Evolutionary conservation across 768 basidiomycete genomes (phyloP).

Genomic region (Lactifluus pinguis): DNA sequence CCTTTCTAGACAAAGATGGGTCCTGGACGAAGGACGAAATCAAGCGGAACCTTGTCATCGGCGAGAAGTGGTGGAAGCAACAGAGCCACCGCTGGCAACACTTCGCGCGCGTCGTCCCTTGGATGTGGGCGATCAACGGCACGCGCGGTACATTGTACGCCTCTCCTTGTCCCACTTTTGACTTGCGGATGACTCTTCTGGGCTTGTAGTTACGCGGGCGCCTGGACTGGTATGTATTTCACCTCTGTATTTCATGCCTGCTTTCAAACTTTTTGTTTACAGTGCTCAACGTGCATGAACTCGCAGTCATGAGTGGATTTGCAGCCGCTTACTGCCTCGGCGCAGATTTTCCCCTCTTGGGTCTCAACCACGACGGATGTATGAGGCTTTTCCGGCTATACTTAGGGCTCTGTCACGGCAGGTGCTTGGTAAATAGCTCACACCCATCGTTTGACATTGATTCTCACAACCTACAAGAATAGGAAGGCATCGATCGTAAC

Average conservation of each 20-base stretch:
- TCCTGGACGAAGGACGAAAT: conserved; percentile 39
- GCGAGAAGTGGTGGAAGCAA: conserved; percentile 47
- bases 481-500: conserved; percentile 3
- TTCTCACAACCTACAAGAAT: neutral
- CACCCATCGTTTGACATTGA: neutral
- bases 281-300: conserved; percentile 31
- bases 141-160: conserved; percentile 27
- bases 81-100: conserved; percentile 44
- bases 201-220: conserved; percentile 22
- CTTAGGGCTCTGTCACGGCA: conserved; percentile 24
- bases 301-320: conserved; percentile 34
- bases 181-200: neutral
- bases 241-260: neutral
- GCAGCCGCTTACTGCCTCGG: conserved; percentile 32
- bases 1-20: conserved; percentile 38
- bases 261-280: neutral
- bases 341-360: conserved; percentile 26
- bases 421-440: conserved; percentile 21
- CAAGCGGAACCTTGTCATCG: conserved; percentile 29
- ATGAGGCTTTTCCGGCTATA: conserved; percentile 26
- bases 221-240: conserved; percentile 27
- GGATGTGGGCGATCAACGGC: conserved; percentile 33
- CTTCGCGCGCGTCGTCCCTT: conserved; percentile 31
- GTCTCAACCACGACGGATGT: conserved; percentile 23
- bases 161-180: neutral